Evolutionary conservation across 495 filamentous ascomycete genomes (phyloP).

Genomic region (Aspergillus hancockii): DNA sequence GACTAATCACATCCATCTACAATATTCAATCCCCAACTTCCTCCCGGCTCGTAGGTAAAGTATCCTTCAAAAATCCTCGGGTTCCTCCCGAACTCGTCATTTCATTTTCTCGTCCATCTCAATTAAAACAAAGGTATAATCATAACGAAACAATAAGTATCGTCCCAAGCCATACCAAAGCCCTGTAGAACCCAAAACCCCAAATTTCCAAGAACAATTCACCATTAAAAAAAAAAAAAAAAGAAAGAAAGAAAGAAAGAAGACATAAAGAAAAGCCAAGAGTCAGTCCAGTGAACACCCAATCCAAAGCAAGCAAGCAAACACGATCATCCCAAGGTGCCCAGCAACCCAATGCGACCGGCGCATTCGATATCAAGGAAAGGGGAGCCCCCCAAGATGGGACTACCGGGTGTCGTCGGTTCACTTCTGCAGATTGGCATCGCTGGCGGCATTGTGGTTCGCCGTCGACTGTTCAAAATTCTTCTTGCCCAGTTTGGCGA

Average conservation of each 20-base stretch:
- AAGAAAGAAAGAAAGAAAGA: slow-evolving; percentile 22
- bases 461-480: slow-evolving; percentile 45
- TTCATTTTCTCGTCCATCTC: slow-evolving; percentile 1
- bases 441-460: not conserved
- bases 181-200: slow-evolving; percentile 10
- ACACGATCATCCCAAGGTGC: not conserved
- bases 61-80: too few relatives aligned
- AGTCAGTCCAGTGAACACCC: not conserved
- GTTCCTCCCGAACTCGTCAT: not conserved
- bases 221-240: too few relatives aligned
- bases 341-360: not conserved
- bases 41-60: too few relatives aligned
- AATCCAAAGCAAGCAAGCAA: not conserved
- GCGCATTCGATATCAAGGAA: not conserved
- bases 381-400: not conserved
- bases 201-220: slow-evolving; percentile 24
- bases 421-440: not conserved
- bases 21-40: not conserved
- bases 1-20: not conserved
- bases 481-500: slow-evolving; percentile 53
- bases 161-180: slow-evolving; percentile 2
- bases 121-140: slow-evolving; percentile 1
- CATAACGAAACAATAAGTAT: slow-evolving; percentile 11
- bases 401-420: not conserved
- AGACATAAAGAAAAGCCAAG: slow-evolving; percentile 11